Evolutionary conservation across 2,329 filamentous ascomycete genomes (phyloP), one percentile per base, ranked within the genome.

Genomic region (Alternaria brassicicola): DNA sequence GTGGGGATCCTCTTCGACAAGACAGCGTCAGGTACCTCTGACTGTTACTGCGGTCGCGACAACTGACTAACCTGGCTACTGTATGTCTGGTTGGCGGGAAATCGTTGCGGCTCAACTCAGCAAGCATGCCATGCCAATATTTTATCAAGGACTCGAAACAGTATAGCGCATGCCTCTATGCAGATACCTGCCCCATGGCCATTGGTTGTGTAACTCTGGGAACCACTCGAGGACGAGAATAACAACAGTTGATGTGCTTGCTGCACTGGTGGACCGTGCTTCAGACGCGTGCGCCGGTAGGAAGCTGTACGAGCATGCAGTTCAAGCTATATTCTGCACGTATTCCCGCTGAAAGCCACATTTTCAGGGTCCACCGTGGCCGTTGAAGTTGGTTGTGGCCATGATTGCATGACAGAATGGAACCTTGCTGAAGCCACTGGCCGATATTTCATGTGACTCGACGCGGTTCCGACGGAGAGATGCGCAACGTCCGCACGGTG

Each of bases 141-240:
- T 66, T 75, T 75, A 75, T 74, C 72, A 75, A 62, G 63, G 61
- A 64, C 73, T 64, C 46, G 52, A 69, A 66, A 13, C 13, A 64
- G 71, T 51, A 58, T 72, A 69, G 72, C 64, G 57, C 21, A 48
- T 64, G 61, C 61, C 66, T 63, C 36, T 52, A 65, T 72, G 69
- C 65, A 63, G 17, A 49, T 63, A 65, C 68, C 38, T 68, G 69
- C 57, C 52, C 60, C 60, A 36, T 21, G 47, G 42, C 59, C 52
- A 59, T 61, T 55, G 43, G 49, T 61, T 39, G 64, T 71, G 67
- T 56, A 65, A 67, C 66, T 63, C 62, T 52, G 60, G 62, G 63
- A 70, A 61, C 73, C 74, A 75, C 62, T 73, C 31, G 52, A 66
- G 52, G 60, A 66, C 67, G 59, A 72, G 70, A 74, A 76, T 74